Conservation (phyloP, 495 filamentous ascomycete species). For the Sphaerosporella brunnea region DNA sequence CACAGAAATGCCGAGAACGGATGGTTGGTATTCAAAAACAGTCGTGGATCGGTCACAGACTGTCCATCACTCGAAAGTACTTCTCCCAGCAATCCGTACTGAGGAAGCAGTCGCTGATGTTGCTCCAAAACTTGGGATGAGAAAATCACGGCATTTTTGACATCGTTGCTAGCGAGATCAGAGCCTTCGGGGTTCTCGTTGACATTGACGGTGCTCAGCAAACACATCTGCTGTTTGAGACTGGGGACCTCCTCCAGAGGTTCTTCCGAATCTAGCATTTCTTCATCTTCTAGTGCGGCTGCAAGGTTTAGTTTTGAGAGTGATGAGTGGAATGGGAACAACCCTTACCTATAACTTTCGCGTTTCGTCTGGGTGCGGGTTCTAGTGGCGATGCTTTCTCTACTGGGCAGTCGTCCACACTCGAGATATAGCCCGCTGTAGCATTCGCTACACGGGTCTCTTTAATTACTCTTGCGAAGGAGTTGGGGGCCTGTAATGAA, state of each 20-base stretch:
- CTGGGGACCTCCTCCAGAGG: not conserved
- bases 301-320: not conserved
- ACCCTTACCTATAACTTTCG: not conserved
- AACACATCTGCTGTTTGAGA: conserved; percentile 3
- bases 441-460: too few species aligned
- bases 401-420: too few species aligned
- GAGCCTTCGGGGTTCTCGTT: not conserved
- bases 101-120: conserved; percentile 7
- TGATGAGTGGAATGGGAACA: too few species aligned
- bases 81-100: conserved; percentile 16
- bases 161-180: not conserved
- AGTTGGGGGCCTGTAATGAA: too few species aligned
- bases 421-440: too few species aligned
- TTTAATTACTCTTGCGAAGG: too few species aligned
- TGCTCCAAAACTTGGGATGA: not conserved
- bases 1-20: conserved; percentile 41
- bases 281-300: not conserved
- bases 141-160: conserved; percentile 4
- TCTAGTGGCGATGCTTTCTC: too few species aligned
- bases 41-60: not conserved
- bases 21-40: conserved; percentile 16
- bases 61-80: not conserved
- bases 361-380: not conserved
- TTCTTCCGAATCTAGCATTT: not conserved
- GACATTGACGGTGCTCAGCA: not conserved